Conservation (phyloP, 257 asterid species). For the Thymus quinquecostatus region DNA sequence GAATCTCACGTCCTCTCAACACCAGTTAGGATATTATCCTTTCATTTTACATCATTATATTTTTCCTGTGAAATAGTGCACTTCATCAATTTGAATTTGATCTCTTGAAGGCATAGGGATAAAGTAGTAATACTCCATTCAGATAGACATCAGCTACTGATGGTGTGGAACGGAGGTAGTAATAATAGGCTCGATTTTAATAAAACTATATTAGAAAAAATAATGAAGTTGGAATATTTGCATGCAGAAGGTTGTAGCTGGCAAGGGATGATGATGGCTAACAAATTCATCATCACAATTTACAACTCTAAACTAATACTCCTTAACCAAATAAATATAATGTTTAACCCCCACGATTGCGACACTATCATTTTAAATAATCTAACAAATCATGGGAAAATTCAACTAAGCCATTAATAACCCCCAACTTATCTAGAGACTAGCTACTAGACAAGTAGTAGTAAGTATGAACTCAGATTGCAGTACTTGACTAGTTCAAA, state of each 20-base stretch:
- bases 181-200: no score
- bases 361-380: background rate
- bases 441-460: background rate
- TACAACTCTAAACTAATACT: background rate
- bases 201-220: background rate
- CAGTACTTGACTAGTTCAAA: background rate
- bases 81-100: background rate
- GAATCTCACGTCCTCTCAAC: no score
- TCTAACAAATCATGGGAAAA: background rate
- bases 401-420: background rate
- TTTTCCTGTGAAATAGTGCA: background rate
- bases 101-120: background rate
- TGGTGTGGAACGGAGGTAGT: no score
- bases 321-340: background rate
- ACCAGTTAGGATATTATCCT: background rate
- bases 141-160: background rate
- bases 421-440: background rate
- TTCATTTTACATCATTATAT: no score
- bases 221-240: background rate
- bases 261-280: slow-evolving; percentile 16
- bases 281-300: background rate
- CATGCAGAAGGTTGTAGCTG: background rate
- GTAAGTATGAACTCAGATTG: background rate
- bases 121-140: background rate
- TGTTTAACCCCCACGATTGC: background rate